Base-by-base conservation (phyloP, 352 stramenopile genomes). In the Phytophthora constricta region DNA sequence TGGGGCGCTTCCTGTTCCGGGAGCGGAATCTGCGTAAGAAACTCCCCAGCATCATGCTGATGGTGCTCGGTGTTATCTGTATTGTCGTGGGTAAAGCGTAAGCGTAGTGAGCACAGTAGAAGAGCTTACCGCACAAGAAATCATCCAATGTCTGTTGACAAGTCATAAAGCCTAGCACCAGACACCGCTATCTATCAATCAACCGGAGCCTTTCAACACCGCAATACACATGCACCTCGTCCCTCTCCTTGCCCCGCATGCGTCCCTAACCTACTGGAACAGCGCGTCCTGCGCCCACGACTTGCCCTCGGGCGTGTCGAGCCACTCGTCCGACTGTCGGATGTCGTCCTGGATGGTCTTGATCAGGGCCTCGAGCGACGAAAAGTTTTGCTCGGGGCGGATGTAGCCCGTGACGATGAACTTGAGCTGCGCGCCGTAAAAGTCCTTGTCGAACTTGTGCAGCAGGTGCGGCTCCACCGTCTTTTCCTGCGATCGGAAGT, bases 391-490 rank as follows among this genome's bases (percentile, higher is more conserved):
- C 79, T 99, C 96, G 9, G 92, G 88, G n/a, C 97, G 90, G 39
- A 98, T 74, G 76, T 97, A 99, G 39, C 91, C 96, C 52, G 77
- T 80, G 43, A 99, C 87, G 58, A 98, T 72, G 50, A 99, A 88
- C 75, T 97, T 92, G 82, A 99, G 92, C 45, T 84, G 87, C 68
- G 95, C 78, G 56, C 86, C 91, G 79, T 99, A 99, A 58, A 99
- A 99, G 64, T 99, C 96, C 17, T 91, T 69, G 7, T 93, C 87
- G 54, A 98, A 98, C 55, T 96, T 89, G 62, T 96, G 82, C 70
- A 99, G 87, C 70, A 99, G 83, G 68, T 99, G 95, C 19, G 96
- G 96, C 72, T 99, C 97, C 16, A 98, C 93, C 53, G 98, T 99
- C 72, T 99, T 99, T 74, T 98, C 92, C 72, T 91, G 49, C 23